Percentiles rank a stretch among this genome's conserved stretches.
Conservation (phyloP, 164 flowering plant species). For the Warburgia ugandensis region DNA sequence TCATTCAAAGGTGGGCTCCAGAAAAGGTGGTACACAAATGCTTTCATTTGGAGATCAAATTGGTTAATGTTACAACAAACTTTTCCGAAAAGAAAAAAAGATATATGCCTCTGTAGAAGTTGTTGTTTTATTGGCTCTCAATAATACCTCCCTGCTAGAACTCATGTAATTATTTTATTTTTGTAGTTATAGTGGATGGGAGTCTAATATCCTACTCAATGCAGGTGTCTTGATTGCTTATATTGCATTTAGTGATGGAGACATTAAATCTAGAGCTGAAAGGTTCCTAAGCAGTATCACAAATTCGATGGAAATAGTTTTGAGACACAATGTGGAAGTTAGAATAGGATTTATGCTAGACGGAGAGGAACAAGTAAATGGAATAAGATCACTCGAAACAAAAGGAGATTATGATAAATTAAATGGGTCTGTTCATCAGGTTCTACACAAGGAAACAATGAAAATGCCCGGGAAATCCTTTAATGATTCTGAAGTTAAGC, state of each 20-base stretch:
- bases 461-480: slow-evolving; percentile 22
- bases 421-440: slow-evolving; percentile 14
- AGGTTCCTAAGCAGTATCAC: slow-evolving; percentile 86
- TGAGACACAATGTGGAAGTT: slow-evolving; percentile 72
- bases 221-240: slow-evolving; percentile 72
- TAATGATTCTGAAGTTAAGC: slow-evolving; percentile 21
- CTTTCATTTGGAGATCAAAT: no score
- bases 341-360: slow-evolving; percentile 48
- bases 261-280: slow-evolving; percentile 75
- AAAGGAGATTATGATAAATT: slow-evolving; percentile 5
- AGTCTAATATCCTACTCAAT: slow-evolving; percentile 11
- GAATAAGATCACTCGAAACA: slow-evolving; percentile 19
- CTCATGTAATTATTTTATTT: not conserved
- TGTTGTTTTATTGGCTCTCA: no score
- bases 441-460: slow-evolving; percentile 15
- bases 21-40: no score
- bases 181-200: not conserved
- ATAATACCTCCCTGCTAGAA: not conserved
- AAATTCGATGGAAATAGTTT: slow-evolving; percentile 71
- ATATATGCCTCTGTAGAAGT: no score
- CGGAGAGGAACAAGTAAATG: slow-evolving; percentile 4
- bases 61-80: no score
- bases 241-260: slow-evolving; percentile 56
- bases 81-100: no score
- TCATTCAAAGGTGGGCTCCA: no score